A percentile compares a stretch with the other conserved stretches of the same genome.
Conservation (phyloP, 1,284 basidiomycete genomes). For the Austroboletus novae-zelandiae region DNA sequence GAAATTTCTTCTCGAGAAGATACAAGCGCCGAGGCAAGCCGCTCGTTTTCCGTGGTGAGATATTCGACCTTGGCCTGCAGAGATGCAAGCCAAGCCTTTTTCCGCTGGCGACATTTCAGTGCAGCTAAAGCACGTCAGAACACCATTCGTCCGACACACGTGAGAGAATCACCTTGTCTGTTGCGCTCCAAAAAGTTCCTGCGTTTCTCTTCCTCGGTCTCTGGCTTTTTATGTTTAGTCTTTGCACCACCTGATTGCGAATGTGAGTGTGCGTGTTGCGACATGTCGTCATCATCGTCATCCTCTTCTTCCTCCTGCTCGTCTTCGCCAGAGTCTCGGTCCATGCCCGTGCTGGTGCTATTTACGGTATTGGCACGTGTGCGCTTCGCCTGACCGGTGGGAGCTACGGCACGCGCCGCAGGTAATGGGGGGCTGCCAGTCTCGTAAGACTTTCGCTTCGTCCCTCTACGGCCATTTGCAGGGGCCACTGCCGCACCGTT, state of each 20-base stretch:
- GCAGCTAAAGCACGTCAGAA: conserved; percentile 61
- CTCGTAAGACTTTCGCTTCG: conserved; percentile 68
- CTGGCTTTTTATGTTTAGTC: conserved; percentile 61
- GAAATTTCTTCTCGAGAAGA: conserved; percentile 77
- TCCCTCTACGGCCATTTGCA: conserved; percentile 47
- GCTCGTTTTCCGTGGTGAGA: conserved; percentile 89
- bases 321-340: conserved; percentile 38
- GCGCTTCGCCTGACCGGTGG: conserved; percentile 41
- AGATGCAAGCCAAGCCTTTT: conserved; percentile 95
- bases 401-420: conserved; percentile 16
- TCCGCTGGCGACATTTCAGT: conserved; percentile 96
- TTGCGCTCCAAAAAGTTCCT: conserved; percentile 94
- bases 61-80: conserved; percentile 94
- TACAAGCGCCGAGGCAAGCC: conserved; percentile 76
- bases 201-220: conserved; percentile 95
- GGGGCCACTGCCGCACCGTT: conserved; percentile 26
- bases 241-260: conserved; percentile 30
- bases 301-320: conserved; percentile 54
- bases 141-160: not conserved
- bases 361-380: conserved; percentile 39
- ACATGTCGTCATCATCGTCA: conserved; percentile 45
- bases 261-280: conserved; percentile 22
- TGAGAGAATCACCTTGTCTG: conserved; percentile 64
- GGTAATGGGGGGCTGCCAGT: conserved; percentile 39
- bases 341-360: conserved; percentile 29